Evolutionary conservation across 768 basidiomycete genomes (phyloP).

Genomic region (Ramaria sp.): DNA sequence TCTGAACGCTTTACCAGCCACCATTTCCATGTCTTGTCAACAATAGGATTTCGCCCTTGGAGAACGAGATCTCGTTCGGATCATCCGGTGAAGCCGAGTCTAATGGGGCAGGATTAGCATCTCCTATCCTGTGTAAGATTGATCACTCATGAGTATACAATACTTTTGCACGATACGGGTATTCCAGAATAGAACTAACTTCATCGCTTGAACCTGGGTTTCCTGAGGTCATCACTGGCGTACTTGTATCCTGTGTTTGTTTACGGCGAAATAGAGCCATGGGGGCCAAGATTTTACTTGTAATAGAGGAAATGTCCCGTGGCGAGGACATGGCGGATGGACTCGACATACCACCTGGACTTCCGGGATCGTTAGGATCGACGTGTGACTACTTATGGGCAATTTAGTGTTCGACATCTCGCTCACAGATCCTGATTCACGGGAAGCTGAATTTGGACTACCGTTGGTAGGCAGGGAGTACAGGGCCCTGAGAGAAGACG

Average conservation of each 20-base stretch:
- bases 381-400: no score
- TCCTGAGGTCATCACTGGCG: conserved; percentile 60
- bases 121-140: conserved; percentile 8
- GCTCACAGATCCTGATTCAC: no score
- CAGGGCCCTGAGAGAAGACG: no score
- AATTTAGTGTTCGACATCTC: no score
- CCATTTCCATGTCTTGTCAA: conserved; percentile 91
- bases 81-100: conserved; percentile 93
- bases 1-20: no score
- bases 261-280: no score
- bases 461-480: no score
- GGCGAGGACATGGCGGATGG: neutral
- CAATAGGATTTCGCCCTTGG: conserved; percentile 86
- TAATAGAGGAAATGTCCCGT: neutral
- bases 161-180: conserved; percentile 74
- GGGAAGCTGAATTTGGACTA: no score
- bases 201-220: conserved; percentile 16
- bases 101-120: conserved; percentile 24
- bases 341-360: neutral
- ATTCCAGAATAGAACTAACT: conserved; percentile 27
- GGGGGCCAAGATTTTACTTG: no score
- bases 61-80: conserved; percentile 91
- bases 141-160: conserved; percentile 70
- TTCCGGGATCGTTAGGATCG: neutral
- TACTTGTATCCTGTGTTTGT: conserved; percentile 38